Evolutionary conservation across 345 rosid genomes (phyloP), one percentile per base, ranked within the genome.

Genomic region (Hibiscus trionum): DNA sequence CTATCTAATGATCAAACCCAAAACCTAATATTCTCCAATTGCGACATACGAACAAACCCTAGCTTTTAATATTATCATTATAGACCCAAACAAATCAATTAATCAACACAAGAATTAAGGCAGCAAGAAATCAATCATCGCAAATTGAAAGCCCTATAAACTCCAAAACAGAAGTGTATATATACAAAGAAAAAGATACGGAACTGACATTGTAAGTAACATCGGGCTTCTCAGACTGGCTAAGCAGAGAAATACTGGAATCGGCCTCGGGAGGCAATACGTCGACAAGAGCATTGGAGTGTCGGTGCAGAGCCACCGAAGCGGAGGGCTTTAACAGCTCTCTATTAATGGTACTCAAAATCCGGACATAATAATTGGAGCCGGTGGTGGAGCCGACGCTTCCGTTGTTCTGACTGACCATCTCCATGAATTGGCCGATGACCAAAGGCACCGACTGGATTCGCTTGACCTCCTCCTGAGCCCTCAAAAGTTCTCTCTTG

Each of bases 371-470:
- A 61, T 94, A 94, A 77, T 94, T 94, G 33, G 99, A 94, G 1
- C 99, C 99, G 1, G 99, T 94, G 42, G 99, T 94, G 61, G 99
- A 94, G n/a, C 99, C 99, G 2, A 94, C 99, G 70, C 92, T 94
- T 42, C 98, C 98, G 80, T 94, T 90, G 82, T 92, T 94, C 85
- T 88, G 95, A 80, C 92, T 97, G 5, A 94, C 99, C 99, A 94
- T 94, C 88, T 94, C 99, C 99, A 94, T 94, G 82, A 94, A 94
- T 79, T 94, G 99, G 5, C 98, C 98, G 7, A 93, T 91, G 16
- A 93, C 98, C 1, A 93, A 78, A 7, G 98, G 98, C 57, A 94
- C 98, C 46, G 98, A 94, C 75, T 94, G 97, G 80, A 94, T 94
- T 73, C 98, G 82, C 79, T 94, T 94, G 61, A 94, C 98, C 88